Evolutionary conservation across 331 rosid species (phyloP).

Genomic region (Malus hybrid): DNA sequence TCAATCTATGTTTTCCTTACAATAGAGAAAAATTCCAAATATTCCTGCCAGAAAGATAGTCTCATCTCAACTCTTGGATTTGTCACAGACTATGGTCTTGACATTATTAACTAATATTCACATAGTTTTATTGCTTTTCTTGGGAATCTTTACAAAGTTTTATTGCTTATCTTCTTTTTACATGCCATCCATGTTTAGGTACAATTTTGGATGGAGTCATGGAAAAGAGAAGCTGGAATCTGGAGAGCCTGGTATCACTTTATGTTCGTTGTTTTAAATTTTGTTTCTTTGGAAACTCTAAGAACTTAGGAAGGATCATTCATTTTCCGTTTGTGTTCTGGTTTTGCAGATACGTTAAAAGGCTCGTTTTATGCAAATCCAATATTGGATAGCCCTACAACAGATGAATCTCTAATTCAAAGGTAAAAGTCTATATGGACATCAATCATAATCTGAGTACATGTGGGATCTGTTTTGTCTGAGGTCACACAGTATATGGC

Average conservation of each 20-base stretch:
- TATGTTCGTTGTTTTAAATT: not conserved
- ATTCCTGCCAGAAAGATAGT: no score
- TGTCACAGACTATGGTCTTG: no score
- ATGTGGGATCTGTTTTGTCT: not conserved
- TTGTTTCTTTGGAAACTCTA: not conserved
- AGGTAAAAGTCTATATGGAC: slow-evolving; percentile 35
- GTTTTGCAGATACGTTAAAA: slow-evolving; percentile 66
- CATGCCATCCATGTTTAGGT: slow-evolving; percentile 34
- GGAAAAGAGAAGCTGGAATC: slow-evolving; percentile 99
- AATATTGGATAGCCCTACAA: slow-evolving; percentile 74
- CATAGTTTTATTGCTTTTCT: no score
- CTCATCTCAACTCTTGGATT: no score
- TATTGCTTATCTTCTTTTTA: not conserved
- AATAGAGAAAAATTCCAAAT: not conserved
- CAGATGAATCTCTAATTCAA: slow-evolving; percentile 58
- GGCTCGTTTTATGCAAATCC: slow-evolving; percentile 97
- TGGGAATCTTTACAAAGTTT: no score
- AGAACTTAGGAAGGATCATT: not conserved
- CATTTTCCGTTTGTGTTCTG: not conserved
- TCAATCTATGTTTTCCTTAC: not conserved
- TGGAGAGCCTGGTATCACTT: slow-evolving; percentile 68
- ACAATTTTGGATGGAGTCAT: slow-evolving; percentile 98
- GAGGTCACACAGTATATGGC: no score
- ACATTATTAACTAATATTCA: no score
- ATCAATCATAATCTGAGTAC: not conserved